Base-by-base conservation (phyloP, 345 rosid genomes). In the Microthlaspi erraticum region DNA sequence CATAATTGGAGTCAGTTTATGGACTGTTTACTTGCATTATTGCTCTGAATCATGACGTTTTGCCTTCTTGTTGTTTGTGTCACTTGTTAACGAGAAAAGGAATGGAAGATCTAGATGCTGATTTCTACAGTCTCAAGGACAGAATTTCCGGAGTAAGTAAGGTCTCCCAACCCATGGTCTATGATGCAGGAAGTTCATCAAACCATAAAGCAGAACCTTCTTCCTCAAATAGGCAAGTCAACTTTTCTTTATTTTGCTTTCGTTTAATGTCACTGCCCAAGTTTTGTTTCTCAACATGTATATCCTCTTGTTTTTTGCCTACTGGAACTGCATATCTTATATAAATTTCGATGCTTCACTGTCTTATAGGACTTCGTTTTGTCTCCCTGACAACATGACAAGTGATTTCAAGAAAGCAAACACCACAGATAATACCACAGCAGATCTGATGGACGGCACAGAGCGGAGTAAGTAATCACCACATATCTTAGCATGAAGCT, bases 191-290 rank as follows among this genome's bases (percentile, higher is more conserved):
- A 74, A 71, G 54, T 71, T 60, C 73, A 39, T 52, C 77, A 18
- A 39, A 73, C 54, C 20, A 74, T 71, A 80, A 72, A 79, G 75
- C 31, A 32, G 80, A 83, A 63, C 68, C 76, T 57, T 44, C 39
- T 44, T 73, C 77, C 44, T 76, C 80, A 18, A 80, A 85, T 75
- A 84, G 83, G 96, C 81, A 74, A 72, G 89, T 33, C 70, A 63
- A 39, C 12, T 49, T 54, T 7, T 76, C 20, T 66, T 18, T 60
- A 13, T 73, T 17, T 51, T 53, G 33, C 60, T 37, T 41, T 61
- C 17, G n/a, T 13, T 3, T 29, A 12, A 58, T 59, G 38, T 52
- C 59, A 49, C 48, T 71, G 43, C 49, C 17, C 34, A 53, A 37
- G 36, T 45, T 71, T 60, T 72, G 5, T 55, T 32, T 55, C 29